Evolutionary conservation across 2,329 filamentous ascomycete species (phyloP).

Genomic region (Nectriaceae sp.): DNA sequence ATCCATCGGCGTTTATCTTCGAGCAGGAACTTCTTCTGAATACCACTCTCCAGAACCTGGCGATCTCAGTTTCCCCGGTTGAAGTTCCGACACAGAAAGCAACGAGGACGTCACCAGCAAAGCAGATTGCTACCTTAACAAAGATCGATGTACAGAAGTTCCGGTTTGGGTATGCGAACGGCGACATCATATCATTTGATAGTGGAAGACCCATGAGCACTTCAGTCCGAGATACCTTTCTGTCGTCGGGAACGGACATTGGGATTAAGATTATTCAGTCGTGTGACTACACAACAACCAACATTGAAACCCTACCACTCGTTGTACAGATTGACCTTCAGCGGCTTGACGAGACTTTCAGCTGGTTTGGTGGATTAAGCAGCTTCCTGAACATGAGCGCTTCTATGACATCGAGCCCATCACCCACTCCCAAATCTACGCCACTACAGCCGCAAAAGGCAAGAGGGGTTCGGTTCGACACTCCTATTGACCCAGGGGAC

Average conservation of each 20-base stretch:
- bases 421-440: slow-evolving; percentile 43
- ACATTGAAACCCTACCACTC: slow-evolving; percentile 76
- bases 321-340: slow-evolving; percentile 76
- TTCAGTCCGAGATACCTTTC: slow-evolving; percentile 60
- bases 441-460: slow-evolving; percentile 46
- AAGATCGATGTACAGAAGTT: slow-evolving; percentile 57
- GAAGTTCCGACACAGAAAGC: slow-evolving; percentile 14
- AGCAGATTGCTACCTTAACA: slow-evolving; percentile 30
- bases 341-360: slow-evolving; percentile 81
- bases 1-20: slow-evolving; percentile 41
- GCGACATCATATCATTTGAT: slow-evolving; percentile 66
- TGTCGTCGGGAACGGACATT: slow-evolving; percentile 59
- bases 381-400: slow-evolving; percentile 86
- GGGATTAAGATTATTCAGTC: slow-evolving; percentile 54
- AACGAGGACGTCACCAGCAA: slow-evolving; percentile 21
- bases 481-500: slow-evolving; percentile 52
- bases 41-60: slow-evolving; percentile 48
- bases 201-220: slow-evolving; percentile 57
- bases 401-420: slow-evolving; percentile 77
- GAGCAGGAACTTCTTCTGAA: slow-evolving; percentile 55
- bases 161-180: slow-evolving; percentile 62
- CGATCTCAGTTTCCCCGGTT: slow-evolving; percentile 26
- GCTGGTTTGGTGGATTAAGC: slow-evolving; percentile 88
- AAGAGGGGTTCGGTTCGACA: slow-evolving; percentile 60
- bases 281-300: slow-evolving; percentile 50